Base-by-base conservation (phyloP, 2,329 filamentous ascomycete species). In the Fusarium sulawesiense region DNA sequence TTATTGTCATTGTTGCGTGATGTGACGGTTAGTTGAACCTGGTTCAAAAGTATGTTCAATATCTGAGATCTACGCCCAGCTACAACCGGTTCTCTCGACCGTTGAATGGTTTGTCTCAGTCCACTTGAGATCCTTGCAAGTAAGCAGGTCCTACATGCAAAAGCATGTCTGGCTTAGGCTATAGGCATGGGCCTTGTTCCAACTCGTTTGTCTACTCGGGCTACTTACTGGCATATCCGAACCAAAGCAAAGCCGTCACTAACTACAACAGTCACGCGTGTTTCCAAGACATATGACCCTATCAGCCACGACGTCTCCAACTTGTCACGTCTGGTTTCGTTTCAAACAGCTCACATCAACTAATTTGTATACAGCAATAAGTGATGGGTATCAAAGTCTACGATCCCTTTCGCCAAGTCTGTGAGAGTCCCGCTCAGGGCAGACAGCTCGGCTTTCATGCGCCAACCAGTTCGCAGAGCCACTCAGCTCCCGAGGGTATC, bases 341-440 rank as follows among this genome's bases (percentile, higher is more conserved):
- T 74, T 74, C 64, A 69, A 56, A 58, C 34, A 29, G 41, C 29
- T 46, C 47, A 40, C 27, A 58, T 66, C 61, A 49, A 60, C 49
- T 50, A 30, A 42, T 42, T 37, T 51, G 27, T 45, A 47, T 54
- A 47, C 34, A 29, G 49, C 20, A 60, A 45, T 29, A 67, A 56
- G 60, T 25, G 68, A 63, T 66, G 70, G 63, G 70, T 73, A 73
- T 74, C 68, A 73, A 64, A 66, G 34, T 71, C 60, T 53, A 58
- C 65, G 54, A 56, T 57, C 54, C 60, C 58, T 37, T 54, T 70
- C 62, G 63, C 67, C 49, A 53, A 67, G 49, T 67, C 45, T 55
- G 60, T 49, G 53, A 25, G 25, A 64, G 66, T 71, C 69, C 66
- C 61, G 34, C 61, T 57, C 61, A 34, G 57, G 53, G 64, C 55